Percentiles rank a stretch among this genome's conserved stretches.
These are phyloP conservation scores for Colletotrichum horii DNA, from an alignment of 2,329 filamentous ascomycete genomes.

Conservation along the genomic window DNA sequence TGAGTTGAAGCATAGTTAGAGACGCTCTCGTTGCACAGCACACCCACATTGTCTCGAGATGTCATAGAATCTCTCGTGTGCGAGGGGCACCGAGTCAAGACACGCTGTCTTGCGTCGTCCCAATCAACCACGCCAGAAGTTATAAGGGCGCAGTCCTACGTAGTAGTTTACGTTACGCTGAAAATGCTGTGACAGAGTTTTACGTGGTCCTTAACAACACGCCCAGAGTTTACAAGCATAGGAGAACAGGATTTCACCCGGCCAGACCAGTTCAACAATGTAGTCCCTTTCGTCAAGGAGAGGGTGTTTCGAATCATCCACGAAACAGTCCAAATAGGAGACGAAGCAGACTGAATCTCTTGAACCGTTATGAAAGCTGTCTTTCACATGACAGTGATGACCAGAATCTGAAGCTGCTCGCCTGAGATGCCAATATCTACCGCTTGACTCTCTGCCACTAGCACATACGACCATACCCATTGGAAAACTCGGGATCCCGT, in stretches of 20 bases:
- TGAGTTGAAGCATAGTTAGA: background rate
- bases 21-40: background rate
- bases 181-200: background rate
- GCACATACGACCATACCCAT: background rate
- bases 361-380: background rate
- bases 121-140: background rate
- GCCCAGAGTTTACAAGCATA: background rate
- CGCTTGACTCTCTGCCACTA: background rate
- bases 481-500: background rate
- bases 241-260: background rate
- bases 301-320: background rate
- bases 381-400: background rate
- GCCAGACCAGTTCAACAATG: background rate
- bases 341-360: background rate
- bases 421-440: background rate
- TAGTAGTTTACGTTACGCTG: background rate
- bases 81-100: background rate
- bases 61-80: background rate
- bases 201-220: background rate
- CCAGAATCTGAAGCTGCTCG: background rate
- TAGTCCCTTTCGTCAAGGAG: background rate
- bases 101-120: background rate
- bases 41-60: background rate
- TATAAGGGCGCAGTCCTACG: background rate
- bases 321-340: background rate